Conservation (phyloP, 345 rosid genomes). For the Turnera subulata region DNA sequence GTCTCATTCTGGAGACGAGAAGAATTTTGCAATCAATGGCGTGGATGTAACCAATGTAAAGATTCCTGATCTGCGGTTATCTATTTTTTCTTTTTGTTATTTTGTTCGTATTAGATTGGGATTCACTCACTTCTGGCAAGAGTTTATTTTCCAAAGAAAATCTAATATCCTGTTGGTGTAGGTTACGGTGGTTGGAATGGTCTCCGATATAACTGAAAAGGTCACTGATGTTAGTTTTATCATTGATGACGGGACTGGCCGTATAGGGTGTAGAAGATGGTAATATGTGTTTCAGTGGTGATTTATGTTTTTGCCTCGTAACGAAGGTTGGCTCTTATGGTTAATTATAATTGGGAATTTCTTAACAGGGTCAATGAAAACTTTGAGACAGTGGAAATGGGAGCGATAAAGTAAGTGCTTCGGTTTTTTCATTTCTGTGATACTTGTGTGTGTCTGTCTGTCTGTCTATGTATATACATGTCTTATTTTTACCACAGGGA, state of each 20-base stretch:
- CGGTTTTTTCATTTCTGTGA: not conserved
- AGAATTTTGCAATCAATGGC: constrained; percentile 56
- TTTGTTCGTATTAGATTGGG: not conserved
- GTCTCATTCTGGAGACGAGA: constrained; percentile 71
- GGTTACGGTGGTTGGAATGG: constrained; percentile 79
- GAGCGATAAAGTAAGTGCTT: constrained; percentile 48
- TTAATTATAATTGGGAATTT: not conserved
- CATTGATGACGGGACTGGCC: constrained; percentile 90
- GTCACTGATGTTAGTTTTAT: constrained; percentile 62
- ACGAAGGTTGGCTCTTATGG: not conserved
- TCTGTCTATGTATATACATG: not conserved
- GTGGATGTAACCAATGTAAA: constrained; percentile 57
- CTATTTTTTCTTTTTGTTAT: not conserved
- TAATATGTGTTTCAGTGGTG: constrained; percentile 16
- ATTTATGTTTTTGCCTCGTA: not conserved
- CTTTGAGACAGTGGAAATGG: constrained; percentile 67
- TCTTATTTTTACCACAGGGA: not conserved
- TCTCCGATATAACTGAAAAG: constrained; percentile 50
- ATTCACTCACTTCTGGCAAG: too few relatives aligned
- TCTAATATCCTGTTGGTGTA: constrained; percentile 13
- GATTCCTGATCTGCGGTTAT: not conserved
- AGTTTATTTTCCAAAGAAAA: too few relatives aligned
- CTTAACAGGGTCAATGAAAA: constrained; percentile 63
- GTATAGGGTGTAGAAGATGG: constrained; percentile 77
- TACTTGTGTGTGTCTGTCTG: not conserved